phyloP scores from a whole-genome alignment of 208 protist species.

The Trypanosoma boissoni region DNA sequence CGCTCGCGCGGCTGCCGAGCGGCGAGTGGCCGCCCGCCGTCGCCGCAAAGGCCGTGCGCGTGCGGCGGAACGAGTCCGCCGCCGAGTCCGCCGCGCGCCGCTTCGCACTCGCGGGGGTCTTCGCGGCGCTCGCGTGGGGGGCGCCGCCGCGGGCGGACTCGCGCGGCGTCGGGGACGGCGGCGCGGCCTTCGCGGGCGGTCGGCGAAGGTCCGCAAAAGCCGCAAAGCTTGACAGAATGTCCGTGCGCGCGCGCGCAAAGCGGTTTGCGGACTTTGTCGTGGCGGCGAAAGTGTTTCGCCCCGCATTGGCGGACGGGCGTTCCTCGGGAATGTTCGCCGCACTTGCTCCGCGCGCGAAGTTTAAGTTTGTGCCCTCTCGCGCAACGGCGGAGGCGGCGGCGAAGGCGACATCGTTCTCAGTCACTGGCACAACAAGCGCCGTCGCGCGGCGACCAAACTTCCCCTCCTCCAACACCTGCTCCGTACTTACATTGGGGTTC shows the following conservation, averaged over 20 bases:
- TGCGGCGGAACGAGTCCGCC: constrained; percentile 2
- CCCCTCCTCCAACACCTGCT: background rate
- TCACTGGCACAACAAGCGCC: constrained; percentile 43
- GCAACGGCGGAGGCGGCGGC: constrained; percentile 50
- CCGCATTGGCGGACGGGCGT: background rate
- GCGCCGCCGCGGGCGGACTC: no score
- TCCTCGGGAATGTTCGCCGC: constrained; percentile 4
- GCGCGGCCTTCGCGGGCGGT: background rate
- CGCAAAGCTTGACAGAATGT: constrained; percentile 11
- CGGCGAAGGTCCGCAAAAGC: constrained; percentile 2
- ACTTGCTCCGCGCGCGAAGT: constrained; percentile 47
- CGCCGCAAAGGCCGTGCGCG: constrained; percentile 1
- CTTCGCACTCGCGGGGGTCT: background rate
- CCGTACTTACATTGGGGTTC: background rate
- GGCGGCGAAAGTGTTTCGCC: no score
- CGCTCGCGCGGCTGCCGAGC: constrained; percentile 10
- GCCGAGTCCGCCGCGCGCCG: background rate
- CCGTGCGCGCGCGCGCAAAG: constrained; percentile 17
- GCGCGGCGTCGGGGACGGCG: background rate
- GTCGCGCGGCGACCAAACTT: constrained; percentile 37
- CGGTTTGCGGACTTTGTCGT: background rate
- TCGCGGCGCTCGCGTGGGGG: background rate
- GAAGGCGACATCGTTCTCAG: constrained; percentile 49
- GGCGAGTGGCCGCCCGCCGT: background rate
- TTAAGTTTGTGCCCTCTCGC: constrained; percentile 43